These are phyloP conservation scores for Fraxinus latifolia DNA, from an alignment of 305 asterid species.

Conservation along the genomic window DNA sequence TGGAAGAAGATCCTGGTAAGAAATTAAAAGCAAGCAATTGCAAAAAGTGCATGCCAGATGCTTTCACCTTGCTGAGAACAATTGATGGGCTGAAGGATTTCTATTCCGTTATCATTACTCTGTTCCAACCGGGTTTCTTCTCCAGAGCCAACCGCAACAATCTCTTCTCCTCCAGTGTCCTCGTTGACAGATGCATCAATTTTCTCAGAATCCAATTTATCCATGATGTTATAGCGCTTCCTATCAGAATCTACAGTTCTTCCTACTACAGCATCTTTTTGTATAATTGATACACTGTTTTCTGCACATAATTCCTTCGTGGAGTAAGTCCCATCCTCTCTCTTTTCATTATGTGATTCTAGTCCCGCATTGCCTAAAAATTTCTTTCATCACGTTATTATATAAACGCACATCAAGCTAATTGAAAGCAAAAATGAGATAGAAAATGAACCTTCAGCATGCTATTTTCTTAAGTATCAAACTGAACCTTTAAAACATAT, in stretches of 20 bases:
- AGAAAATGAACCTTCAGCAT: neutral
- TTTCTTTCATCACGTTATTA: neutral
- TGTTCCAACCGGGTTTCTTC: neutral
- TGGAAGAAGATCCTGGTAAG: conserved; percentile 9
- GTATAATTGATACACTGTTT: neutral
- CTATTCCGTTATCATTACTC: neutral
- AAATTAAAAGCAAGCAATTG: neutral
- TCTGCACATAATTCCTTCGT: neutral
- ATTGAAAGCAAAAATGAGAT: neutral
- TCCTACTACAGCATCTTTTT: neutral
- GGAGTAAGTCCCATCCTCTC: neutral
- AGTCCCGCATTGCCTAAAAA: neutral
- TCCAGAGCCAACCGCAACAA: neutral
- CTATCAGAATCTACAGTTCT: neutral
- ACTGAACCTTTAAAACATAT: neutral
- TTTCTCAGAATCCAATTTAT: neutral
- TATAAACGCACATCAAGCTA: neutral
- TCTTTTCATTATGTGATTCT: conserved; percentile 5
- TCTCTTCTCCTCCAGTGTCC: neutral
- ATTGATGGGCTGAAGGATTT: neutral
- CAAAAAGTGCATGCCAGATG: neutral
- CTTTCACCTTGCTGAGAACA: conserved; percentile 1
- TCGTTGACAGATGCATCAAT: neutral
- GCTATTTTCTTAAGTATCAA: neutral
- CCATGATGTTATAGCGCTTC: neutral